Conservation (phyloP, 805 yeast species). For the Cyberlindnera euphorbiae region DNA sequence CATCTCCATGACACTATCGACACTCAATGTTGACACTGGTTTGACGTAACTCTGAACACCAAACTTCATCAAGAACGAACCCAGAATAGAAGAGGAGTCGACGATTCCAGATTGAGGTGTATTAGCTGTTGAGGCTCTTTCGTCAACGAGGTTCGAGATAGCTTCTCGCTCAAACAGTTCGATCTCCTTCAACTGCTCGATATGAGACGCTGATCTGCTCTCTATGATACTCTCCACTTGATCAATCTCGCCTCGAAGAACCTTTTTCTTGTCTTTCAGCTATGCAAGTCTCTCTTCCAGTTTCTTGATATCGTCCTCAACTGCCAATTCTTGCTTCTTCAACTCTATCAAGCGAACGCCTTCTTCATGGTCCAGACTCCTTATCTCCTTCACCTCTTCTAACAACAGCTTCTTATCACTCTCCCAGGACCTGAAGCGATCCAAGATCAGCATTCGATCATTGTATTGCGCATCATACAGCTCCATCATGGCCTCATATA, state of each 20-base stretch:
- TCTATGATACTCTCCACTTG: slow-evolving; percentile 44
- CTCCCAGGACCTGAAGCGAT: slow-evolving; percentile 36
- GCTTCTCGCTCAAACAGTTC: slow-evolving; percentile 36
- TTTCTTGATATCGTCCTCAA: slow-evolving; percentile 34
- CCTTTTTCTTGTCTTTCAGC: slow-evolving; percentile 29
- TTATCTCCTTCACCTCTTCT: slow-evolving; percentile 32
- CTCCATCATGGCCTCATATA: slow-evolving; percentile 37
- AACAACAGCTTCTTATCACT: slow-evolving; percentile 29
- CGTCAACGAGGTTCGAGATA: slow-evolving; percentile 27
- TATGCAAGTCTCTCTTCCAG: slow-evolving; percentile 32
- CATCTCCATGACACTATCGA: slow-evolving; percentile 16
- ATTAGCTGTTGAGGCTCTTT: slow-evolving; percentile 19
- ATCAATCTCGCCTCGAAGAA: slow-evolving; percentile 34
- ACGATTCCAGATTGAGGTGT: background rate
- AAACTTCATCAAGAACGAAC: slow-evolving; percentile 16
- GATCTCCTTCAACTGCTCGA: slow-evolving; percentile 35
- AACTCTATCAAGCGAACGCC: slow-evolving; percentile 37
- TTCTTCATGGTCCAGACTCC: slow-evolving; percentile 33
- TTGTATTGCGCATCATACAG: slow-evolving; percentile 33
- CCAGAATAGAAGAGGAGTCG: slow-evolving; percentile 6
- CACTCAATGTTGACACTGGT: slow-evolving; percentile 3
- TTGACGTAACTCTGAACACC: slow-evolving; percentile 10
- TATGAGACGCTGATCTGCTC: slow-evolving; percentile 40
- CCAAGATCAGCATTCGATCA: slow-evolving; percentile 25
- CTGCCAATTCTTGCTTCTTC: slow-evolving; percentile 25